Conservation (phyloP, 2,329 filamentous ascomycete species). For the Aspergillus spinulosporus region DNA sequence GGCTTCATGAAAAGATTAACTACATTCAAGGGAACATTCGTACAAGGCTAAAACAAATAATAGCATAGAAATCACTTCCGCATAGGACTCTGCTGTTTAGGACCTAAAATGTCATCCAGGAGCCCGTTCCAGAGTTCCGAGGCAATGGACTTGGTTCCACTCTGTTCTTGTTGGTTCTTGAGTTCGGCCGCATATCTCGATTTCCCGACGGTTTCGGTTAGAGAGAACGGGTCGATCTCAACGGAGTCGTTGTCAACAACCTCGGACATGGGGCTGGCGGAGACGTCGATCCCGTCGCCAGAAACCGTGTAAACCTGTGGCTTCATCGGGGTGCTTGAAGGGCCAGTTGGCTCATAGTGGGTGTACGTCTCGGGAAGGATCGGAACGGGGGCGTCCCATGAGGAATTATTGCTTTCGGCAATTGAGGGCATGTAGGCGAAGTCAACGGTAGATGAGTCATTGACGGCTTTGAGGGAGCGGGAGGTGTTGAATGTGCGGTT, state of each 20-base stretch:
- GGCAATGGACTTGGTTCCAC: slow-evolving; percentile 29
- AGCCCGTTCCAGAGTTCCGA: slow-evolving; percentile 40
- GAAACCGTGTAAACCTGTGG: slow-evolving; percentile 58
- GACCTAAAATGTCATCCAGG: slow-evolving; percentile 41
- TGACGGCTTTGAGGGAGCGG: slow-evolving; percentile 55
- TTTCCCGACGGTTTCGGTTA: slow-evolving; percentile 53
- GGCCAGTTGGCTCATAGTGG: slow-evolving; percentile 27
- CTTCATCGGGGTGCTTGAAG: slow-evolving; percentile 48
- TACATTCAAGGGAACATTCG: slow-evolving; percentile 6
- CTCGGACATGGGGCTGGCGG: slow-evolving; percentile 58
- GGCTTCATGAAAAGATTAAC: background rate
- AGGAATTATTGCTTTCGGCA: slow-evolving; percentile 46
- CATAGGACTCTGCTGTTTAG: slow-evolving; percentile 27
- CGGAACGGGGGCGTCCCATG: slow-evolving; percentile 50
- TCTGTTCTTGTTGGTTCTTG: slow-evolving; percentile 42
- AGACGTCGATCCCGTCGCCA: slow-evolving; percentile 43
- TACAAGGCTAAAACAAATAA: slow-evolving; percentile 17
- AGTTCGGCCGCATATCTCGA: slow-evolving; percentile 40
- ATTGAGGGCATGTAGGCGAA: slow-evolving; percentile 61
- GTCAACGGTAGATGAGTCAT: slow-evolving; percentile 63
- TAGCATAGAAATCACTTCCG: slow-evolving; percentile 22
- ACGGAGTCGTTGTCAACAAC: slow-evolving; percentile 58
- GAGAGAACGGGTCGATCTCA: slow-evolving; percentile 57
- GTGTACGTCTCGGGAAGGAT: slow-evolving; percentile 48
- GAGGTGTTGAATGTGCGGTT: slow-evolving; percentile 63